Evolutionary conservation across 768 basidiomycete species (phyloP).

Genomic region (Strobilomyces dryophilus): DNA sequence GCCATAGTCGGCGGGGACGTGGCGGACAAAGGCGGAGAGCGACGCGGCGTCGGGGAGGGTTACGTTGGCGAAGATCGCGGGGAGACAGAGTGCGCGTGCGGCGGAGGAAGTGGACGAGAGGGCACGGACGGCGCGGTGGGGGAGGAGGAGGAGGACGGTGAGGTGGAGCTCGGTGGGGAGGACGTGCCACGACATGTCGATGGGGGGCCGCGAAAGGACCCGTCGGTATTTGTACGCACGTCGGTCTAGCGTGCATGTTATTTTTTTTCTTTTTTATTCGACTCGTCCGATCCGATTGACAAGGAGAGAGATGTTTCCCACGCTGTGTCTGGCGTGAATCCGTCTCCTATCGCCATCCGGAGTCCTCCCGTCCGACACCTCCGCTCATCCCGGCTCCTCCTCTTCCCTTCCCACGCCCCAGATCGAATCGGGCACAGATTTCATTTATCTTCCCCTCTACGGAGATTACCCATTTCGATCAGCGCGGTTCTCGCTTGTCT

Average conservation of each 20-base stretch:
- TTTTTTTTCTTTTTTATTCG: slow-evolving; percentile 4
- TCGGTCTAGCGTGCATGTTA: not conserved
- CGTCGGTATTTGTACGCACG: not conserved
- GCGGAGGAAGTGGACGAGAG: slow-evolving; percentile 47
- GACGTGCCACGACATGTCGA: slow-evolving; percentile 40
- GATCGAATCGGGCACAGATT: not conserved
- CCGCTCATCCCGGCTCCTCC: slow-evolving; percentile 15
- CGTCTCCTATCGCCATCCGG: slow-evolving; percentile 11
- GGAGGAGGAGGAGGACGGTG: slow-evolving; percentile 49
- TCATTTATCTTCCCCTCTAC: not conserved
- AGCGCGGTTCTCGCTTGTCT: not conserved
- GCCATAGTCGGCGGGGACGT: slow-evolving; percentile 54
- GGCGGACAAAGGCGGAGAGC: slow-evolving; percentile 47
- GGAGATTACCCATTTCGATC: too few species aligned
- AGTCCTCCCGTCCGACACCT: slow-evolving; percentile 23
- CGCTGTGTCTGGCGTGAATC: slow-evolving; percentile 15
- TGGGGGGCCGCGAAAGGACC: not conserved
- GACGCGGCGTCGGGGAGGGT: slow-evolving; percentile 44
- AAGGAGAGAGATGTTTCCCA: slow-evolving; percentile 7
- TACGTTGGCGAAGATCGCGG: slow-evolving; percentile 56
- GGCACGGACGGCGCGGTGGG: slow-evolving; percentile 38
- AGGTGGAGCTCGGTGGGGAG: slow-evolving; percentile 69
- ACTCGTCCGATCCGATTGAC: slow-evolving; percentile 21
- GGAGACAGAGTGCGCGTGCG: slow-evolving; percentile 53
- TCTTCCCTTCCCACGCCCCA: not conserved